Evolutionary conservation across 805 yeast genomes (phyloP).

Genomic region (Torulaspora delbrueckii): DNA sequence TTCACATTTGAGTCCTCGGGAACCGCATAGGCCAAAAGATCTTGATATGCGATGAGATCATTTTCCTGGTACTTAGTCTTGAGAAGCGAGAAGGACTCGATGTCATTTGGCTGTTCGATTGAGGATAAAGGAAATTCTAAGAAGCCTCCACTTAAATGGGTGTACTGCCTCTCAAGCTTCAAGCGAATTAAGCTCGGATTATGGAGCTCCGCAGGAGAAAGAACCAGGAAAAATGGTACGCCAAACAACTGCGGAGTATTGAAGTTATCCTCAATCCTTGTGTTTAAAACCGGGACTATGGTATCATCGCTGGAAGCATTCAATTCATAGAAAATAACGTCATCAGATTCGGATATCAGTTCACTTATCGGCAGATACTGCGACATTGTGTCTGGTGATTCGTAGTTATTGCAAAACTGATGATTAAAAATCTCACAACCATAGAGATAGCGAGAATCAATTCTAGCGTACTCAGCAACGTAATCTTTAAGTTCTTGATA

Average conservation of each 20-base stretch:
- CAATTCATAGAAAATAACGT: constrained; percentile 59
- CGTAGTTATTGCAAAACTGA: constrained; percentile 66
- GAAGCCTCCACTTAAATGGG: constrained; percentile 44
- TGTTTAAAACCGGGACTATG: constrained; percentile 58
- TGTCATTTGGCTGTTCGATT: constrained; percentile 8
- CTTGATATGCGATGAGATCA: constrained; percentile 22
- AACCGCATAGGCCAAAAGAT: constrained; percentile 16
- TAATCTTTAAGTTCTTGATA: constrained; percentile 59
- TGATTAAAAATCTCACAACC: constrained; percentile 62
- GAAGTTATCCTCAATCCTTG: constrained; percentile 38
- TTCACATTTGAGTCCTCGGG: constrained; percentile 11
- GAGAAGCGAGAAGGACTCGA: constrained; percentile 38
- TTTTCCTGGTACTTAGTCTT: constrained; percentile 19
- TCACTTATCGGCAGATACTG: constrained; percentile 62
- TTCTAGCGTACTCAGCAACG: constrained; percentile 44
- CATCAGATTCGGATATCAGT: constrained; percentile 57
- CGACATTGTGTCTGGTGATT: constrained; percentile 48
- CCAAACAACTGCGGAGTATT: constrained; percentile 54
- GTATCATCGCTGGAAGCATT: constrained; percentile 41
- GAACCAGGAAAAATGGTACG: constrained; percentile 65
- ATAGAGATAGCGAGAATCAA: constrained; percentile 38
- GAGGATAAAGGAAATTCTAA: constrained; percentile 27
- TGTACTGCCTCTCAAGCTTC: constrained; percentile 49
- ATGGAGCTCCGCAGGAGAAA: constrained; percentile 46
- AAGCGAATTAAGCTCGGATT: constrained; percentile 55